These are phyloP conservation scores for Starmerella davenportii DNA, from an alignment of 805 yeast genomes.

Conservation along the genomic window DNA sequence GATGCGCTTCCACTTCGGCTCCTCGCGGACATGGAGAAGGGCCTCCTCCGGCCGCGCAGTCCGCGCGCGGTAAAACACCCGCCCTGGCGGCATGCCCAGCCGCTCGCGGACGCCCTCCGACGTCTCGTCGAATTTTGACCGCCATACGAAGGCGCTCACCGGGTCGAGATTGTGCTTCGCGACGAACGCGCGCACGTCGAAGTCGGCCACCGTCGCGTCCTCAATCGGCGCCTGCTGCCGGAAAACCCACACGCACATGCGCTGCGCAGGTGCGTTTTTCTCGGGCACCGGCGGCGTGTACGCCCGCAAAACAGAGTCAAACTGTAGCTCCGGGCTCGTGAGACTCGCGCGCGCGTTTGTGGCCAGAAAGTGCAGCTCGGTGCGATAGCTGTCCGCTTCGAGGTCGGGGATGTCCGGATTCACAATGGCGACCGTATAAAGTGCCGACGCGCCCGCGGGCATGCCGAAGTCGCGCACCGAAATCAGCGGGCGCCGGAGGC, in stretches of 20 bases:
- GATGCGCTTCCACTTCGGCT: conserved; percentile 15
- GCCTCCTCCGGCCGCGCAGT: conserved; percentile 18
- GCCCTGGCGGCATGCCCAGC: conserved; percentile 59
- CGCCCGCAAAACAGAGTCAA: conserved; percentile 30
- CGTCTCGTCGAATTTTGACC: conserved; percentile 59
- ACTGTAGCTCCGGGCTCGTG: conserved; percentile 31
- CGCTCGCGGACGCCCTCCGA: conserved; percentile 47
- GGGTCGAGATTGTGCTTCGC: conserved; percentile 40
- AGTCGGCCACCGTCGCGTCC: conserved; percentile 25
- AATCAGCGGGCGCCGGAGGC: conserved; percentile 58
- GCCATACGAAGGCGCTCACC: conserved; percentile 84
- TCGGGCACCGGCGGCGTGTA: conserved; percentile 80
- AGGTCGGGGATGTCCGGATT: conserved; percentile 86
- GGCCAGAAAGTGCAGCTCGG: conserved; percentile 63
- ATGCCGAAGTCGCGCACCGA: conserved; percentile 54
- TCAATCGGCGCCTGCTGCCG: conserved; percentile 35
- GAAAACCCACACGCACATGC: conserved; percentile 80
- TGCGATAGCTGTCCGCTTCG: conserved; percentile 44
- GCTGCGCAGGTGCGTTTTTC: conserved; percentile 64
- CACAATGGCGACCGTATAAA: conserved; percentile 63
- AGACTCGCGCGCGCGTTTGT: conserved; percentile 44
- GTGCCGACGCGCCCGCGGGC: conserved; percentile 23
- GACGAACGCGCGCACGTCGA: conserved; percentile 58
- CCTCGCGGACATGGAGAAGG: conserved; percentile 16
- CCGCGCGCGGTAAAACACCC: conserved; percentile 32